Evolutionary conservation across 345 rosid species (phyloP).

Genomic region (Rhizophora apiculata): DNA sequence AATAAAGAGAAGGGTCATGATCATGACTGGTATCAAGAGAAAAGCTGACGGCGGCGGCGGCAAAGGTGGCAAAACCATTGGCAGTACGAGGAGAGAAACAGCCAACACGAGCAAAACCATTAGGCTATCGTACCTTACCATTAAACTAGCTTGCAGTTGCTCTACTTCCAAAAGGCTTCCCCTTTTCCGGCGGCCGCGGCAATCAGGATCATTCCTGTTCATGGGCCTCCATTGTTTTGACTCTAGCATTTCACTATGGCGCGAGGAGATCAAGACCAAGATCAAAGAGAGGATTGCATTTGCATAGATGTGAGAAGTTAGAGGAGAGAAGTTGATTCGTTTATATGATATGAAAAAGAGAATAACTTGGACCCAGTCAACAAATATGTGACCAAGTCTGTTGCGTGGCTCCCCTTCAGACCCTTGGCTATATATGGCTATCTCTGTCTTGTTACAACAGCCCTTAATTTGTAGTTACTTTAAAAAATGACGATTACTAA

Average conservation of each 20-base stretch:
- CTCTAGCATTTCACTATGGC: background rate
- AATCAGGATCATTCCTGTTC: background rate
- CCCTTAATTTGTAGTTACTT: too few relatives aligned
- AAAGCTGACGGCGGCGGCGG: constrained; percentile 7
- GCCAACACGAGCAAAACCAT: constrained; percentile 6
- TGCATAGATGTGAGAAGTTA: too few relatives aligned
- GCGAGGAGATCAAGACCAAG: background rate
- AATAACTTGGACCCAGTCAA: too few relatives aligned
- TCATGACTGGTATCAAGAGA: background rate
- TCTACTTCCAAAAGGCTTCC: background rate
- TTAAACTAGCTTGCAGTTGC: constrained; percentile 1
- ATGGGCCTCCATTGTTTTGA: background rate
- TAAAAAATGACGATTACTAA: too few relatives aligned
- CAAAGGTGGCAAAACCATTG: constrained; percentile 11
- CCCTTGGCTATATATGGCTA: too few relatives aligned
- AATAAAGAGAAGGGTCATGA: constrained; percentile 1
- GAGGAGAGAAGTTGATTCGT: too few relatives aligned
- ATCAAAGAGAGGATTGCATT: too few relatives aligned
- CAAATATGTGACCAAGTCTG: too few relatives aligned
- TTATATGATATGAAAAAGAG: too few relatives aligned
- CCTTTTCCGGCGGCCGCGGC: too few relatives aligned
- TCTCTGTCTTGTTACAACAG: too few relatives aligned
- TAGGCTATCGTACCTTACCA: constrained; percentile 14
- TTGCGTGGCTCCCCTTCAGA: too few relatives aligned
- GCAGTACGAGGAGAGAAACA: constrained; percentile 1